Evolutionary conservation across 768 basidiomycete genomes (phyloP).

Genomic region (Tubosaeta sp.): DNA sequence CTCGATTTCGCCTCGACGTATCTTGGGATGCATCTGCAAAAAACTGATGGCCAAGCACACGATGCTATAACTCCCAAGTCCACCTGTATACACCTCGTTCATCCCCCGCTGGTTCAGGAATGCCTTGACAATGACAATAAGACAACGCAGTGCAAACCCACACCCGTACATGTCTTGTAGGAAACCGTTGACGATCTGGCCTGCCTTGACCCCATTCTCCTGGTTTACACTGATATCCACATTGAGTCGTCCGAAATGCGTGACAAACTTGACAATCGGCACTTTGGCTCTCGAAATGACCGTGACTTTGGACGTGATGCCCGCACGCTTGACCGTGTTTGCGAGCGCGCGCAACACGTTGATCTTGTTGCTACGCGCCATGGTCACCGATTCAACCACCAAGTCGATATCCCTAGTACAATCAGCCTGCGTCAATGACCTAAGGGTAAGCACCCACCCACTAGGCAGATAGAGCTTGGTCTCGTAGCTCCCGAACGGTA

Average conservation of each 20-base stretch:
- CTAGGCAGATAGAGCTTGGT: conserved; percentile 91
- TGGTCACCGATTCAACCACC: conserved; percentile 74
- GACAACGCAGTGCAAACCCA: conserved; percentile 68
- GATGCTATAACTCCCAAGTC: conserved; percentile 90
- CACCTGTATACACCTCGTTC: conserved; percentile 99
- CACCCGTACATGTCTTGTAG: conserved; percentile 54
- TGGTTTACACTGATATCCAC: conserved; percentile 97
- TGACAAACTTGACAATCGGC: conserved; percentile 94
- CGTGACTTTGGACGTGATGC: conserved; percentile 75
- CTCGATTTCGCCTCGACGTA: conserved; percentile 83
- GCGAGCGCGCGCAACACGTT: conserved; percentile 75
- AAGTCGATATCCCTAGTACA: conserved; percentile 85
- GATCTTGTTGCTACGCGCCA: conserved; percentile 67
- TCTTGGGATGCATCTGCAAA: conserved; percentile 96
- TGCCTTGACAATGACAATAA: conserved; percentile 86
- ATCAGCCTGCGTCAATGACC: conserved; percentile 9
- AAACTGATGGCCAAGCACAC: conserved; percentile 93
- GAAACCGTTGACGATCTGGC: conserved; percentile 77
- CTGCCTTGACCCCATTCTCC: conserved; percentile 75
- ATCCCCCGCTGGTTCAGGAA: conserved; percentile 86
- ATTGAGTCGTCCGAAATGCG: conserved; percentile 72
- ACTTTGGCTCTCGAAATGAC: conserved; percentile 93
- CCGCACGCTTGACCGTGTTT: conserved; percentile 64
- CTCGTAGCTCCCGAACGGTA: conserved; percentile 89
- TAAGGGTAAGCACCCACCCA: conserved; percentile 54